Evolutionary conservation across 129 eudicot genomes (phyloP).

Genomic region (Arctium minus): DNA sequence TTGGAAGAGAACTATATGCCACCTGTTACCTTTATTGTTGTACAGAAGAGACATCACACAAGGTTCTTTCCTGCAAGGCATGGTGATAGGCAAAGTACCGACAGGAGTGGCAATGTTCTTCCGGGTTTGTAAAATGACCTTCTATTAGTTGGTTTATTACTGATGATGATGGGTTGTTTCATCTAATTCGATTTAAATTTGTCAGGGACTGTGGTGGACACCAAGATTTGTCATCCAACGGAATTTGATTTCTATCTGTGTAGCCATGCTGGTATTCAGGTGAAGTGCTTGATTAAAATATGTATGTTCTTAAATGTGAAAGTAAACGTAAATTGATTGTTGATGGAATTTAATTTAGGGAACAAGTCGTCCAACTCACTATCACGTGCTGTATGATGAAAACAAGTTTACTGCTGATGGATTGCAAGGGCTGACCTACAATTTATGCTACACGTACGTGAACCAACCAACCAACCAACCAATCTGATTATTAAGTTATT

Average conservation of each 20-base stretch:
- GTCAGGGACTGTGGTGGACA: conserved; percentile 75
- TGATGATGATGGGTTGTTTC: neutral
- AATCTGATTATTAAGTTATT: neutral
- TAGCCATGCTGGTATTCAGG: conserved; percentile 95
- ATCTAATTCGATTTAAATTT: neutral
- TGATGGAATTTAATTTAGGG: conserved; percentile 42
- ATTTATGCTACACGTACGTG: conserved; percentile 68
- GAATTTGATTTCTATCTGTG: conserved; percentile 80
- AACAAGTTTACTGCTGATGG: conserved; percentile 67
- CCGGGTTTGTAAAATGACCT: conserved; percentile 45
- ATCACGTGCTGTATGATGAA: conserved; percentile 82
- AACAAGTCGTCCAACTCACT: conserved; percentile 82
- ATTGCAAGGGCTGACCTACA: conserved; percentile 59
- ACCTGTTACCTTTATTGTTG: conserved; percentile 69
- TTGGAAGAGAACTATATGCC: conserved; percentile 63
- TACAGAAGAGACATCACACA: conserved; percentile 90
- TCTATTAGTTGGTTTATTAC: neutral
- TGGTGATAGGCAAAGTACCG: conserved; percentile 38
- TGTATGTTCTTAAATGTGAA: neutral
- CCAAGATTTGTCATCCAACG: conserved; percentile 65
- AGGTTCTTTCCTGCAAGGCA: conserved; percentile 66
- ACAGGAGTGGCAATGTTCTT: conserved; percentile 78
- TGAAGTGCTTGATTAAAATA: neutral
- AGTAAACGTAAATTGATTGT: neutral
- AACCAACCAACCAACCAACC: neutral